A percentile compares a stretch with the other conserved stretches of the same genome.
phyloP scores from a whole-genome alignment of 192 early-diverging fungal genomes.

The Podila clonocystis region DNA sequence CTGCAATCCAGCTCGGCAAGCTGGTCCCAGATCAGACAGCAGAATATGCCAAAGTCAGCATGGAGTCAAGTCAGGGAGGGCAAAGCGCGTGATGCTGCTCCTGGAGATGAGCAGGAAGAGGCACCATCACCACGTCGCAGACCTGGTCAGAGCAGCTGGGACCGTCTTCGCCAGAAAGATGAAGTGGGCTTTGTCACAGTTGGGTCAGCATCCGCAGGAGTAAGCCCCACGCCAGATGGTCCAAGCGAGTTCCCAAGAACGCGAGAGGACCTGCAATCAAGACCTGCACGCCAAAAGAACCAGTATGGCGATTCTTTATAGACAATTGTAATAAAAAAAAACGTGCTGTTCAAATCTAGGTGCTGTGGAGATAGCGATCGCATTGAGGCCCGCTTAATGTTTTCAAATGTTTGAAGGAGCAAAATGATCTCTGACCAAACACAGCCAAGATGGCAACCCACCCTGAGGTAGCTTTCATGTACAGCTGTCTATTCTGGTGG shows the following conservation, averaged over 20 bases:
- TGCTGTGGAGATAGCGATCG: too few species aligned
- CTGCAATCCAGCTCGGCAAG: slow-evolving; percentile 12
- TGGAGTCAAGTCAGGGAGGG: slow-evolving; percentile 37
- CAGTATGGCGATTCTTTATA: slow-evolving; percentile 37
- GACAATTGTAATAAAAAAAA: neutral
- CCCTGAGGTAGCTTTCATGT: too few species aligned
- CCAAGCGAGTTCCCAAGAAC: slow-evolving; percentile 42
- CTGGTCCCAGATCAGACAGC: slow-evolving; percentile 36
- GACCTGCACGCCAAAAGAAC: slow-evolving; percentile 15
- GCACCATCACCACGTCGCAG: neutral
- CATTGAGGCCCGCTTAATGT: too few species aligned
- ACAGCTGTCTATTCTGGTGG: too few species aligned
- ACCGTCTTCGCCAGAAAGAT: slow-evolving; percentile 12
- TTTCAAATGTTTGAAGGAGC: too few species aligned
- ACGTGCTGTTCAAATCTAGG: too few species aligned
- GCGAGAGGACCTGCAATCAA: slow-evolving; percentile 34
- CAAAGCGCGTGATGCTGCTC: neutral
- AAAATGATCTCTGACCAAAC: too few species aligned
- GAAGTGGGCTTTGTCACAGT: neutral
- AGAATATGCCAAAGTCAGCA: slow-evolving; percentile 36
- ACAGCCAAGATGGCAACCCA: too few species aligned
- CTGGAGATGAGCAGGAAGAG: neutral
- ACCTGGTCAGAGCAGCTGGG: slow-evolving; percentile 9
- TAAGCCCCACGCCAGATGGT: slow-evolving; percentile 10
- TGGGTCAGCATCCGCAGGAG: neutral